Conservation (phyloP, 331 rosid genomes). For the Saraca asoca region DNA sequence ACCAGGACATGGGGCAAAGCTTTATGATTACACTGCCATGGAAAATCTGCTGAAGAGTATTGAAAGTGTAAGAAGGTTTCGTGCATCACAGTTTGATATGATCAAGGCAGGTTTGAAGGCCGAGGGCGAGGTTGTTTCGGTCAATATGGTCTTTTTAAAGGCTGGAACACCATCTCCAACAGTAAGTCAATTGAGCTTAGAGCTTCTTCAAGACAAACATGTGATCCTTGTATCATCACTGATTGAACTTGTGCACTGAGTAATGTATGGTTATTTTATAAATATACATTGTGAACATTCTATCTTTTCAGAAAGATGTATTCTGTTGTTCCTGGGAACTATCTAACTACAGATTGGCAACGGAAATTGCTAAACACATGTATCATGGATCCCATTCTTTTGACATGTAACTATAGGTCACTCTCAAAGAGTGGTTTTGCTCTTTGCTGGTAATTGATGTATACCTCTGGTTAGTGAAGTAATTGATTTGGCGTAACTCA, state of each 20-base stretch:
- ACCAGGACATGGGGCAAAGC: slow-evolving; percentile 98
- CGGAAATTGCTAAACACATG: not conserved
- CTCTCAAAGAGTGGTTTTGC: not conserved
- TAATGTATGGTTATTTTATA: not conserved
- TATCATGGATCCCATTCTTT: not conserved
- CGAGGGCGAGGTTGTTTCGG: slow-evolving; percentile 82
- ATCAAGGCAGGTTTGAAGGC: slow-evolving; percentile 80
- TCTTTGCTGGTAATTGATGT: not conserved
- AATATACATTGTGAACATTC: not conserved
- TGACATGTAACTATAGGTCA: not conserved
- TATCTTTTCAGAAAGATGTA: not conserved
- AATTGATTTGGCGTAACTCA: not conserved
- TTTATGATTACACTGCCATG: slow-evolving; percentile 87
- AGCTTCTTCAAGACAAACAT: not conserved
- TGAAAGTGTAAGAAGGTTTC: slow-evolving; percentile 74
- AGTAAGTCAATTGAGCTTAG: slow-evolving; percentile 49
- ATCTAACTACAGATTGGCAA: not conserved
- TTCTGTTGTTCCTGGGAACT: not conserved
- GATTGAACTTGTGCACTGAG: not conserved
- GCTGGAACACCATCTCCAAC: slow-evolving; percentile 87
- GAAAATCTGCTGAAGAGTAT: slow-evolving; percentile 88
- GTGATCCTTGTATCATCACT: not conserved
- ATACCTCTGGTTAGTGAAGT: not conserved
- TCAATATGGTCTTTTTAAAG: slow-evolving; percentile 82
- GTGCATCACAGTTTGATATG: slow-evolving; percentile 81